Percentiles rank a stretch among this genome's conserved stretches.
Conservation (phyloP, 2,329 filamentous ascomycete genomes). For the Karstenula rhodostoma region DNA sequence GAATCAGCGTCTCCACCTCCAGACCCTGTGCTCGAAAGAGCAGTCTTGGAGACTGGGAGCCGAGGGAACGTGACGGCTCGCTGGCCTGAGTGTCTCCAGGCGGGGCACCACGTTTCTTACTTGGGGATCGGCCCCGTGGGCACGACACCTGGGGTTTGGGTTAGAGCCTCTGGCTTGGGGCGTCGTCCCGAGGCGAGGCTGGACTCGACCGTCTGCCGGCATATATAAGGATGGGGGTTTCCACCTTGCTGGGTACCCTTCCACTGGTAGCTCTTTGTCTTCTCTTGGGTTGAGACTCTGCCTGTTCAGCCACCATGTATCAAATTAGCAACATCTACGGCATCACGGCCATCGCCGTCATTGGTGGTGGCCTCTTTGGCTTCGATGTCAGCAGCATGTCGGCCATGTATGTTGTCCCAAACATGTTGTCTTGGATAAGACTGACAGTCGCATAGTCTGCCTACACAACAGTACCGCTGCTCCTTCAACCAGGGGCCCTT, state of each 20-base stretch:
- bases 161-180: neutral
- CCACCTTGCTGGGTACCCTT: neutral
- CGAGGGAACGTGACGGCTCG: slow-evolving; percentile 17
- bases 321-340: slow-evolving; percentile 65
- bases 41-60: slow-evolving; percentile 15
- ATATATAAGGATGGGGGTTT: slow-evolving; percentile 4
- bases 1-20: slow-evolving; percentile 12
- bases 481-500: slow-evolving; percentile 70
- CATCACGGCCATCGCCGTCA: slow-evolving; percentile 65
- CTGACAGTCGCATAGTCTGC: slow-evolving; percentile 59
- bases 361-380: slow-evolving; percentile 76
- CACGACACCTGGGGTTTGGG: neutral
- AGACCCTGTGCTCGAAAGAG: slow-evolving; percentile 30
- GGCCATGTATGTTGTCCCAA: slow-evolving; percentile 48
- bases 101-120: slow-evolving; percentile 12
- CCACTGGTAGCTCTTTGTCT: slow-evolving; percentile 3
- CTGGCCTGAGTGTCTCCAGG: neutral
- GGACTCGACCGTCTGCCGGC: neutral
- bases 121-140: neutral
- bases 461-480: slow-evolving; percentile 72
- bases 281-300: slow-evolving; percentile 2
- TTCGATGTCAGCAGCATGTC: slow-evolving; percentile 83
- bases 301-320: slow-evolving; percentile 32
- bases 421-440: neutral
- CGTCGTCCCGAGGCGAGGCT: neutral